Conservation (phyloP, 2,329 filamentous ascomycete genomes). For the Claviceps pusilla region DNA sequence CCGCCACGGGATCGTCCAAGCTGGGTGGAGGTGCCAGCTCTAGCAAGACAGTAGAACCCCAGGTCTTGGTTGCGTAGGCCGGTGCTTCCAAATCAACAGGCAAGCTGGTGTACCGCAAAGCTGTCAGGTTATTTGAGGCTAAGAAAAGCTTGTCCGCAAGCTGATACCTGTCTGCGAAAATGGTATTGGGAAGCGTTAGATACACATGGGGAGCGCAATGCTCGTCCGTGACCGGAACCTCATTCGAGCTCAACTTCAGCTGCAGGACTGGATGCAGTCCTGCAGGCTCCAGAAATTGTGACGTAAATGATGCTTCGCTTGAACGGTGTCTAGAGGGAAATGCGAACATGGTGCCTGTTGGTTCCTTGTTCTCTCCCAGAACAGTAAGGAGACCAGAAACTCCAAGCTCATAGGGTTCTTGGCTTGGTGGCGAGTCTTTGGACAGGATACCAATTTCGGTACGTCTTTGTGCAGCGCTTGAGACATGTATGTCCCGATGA, state of each 20-base stretch:
- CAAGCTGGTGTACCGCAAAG: slow-evolving; percentile 52
- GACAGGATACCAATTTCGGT: slow-evolving; percentile 72
- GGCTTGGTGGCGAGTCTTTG: slow-evolving; percentile 40
- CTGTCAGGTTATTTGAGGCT: slow-evolving; percentile 59
- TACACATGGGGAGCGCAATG: slow-evolving; percentile 64
- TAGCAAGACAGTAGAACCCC: slow-evolving; percentile 68
- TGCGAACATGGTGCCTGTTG: slow-evolving; percentile 65
- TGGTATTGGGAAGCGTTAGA: slow-evolving; percentile 61
- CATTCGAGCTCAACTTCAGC: slow-evolving; percentile 42
- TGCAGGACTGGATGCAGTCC: slow-evolving; percentile 74
- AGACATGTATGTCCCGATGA: slow-evolving; percentile 24
- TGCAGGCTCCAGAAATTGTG: slow-evolving; percentile 52
- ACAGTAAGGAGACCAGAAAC: slow-evolving; percentile 67
- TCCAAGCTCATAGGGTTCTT: slow-evolving; percentile 58
- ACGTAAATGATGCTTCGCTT: slow-evolving; percentile 40
- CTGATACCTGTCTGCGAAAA: slow-evolving; percentile 85
- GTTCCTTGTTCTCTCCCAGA: slow-evolving; percentile 56
- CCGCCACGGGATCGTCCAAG: slow-evolving; percentile 19
- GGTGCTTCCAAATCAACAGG: slow-evolving; percentile 86
- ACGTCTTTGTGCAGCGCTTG: slow-evolving; percentile 31
- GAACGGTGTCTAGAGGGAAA: slow-evolving; percentile 67
- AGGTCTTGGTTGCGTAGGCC: slow-evolving; percentile 57
- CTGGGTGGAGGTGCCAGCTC: slow-evolving; percentile 46
- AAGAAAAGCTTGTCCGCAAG: slow-evolving; percentile 64
- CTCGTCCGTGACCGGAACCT: slow-evolving; percentile 35